Percentiles rank a stretch among this genome's conserved stretches.
Conservation (phyloP, 768 basidiomycete genomes). For the Porphyrellus cyaneotinctus region DNA sequence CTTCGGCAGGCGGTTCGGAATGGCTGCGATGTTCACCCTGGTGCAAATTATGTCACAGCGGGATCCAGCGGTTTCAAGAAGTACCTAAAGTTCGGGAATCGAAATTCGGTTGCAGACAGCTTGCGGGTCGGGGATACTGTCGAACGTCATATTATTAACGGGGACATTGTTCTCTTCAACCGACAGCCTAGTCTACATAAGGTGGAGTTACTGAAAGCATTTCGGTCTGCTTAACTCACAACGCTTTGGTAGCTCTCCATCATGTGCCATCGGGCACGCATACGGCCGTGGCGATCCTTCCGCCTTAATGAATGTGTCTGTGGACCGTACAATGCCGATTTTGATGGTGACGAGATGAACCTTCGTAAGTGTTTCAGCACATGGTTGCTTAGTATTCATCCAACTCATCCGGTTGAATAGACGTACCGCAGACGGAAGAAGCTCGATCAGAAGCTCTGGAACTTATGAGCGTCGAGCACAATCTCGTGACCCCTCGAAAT, state of each 20-base stretch:
- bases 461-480: slow-evolving; percentile 95
- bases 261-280: slow-evolving; percentile 97
- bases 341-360: slow-evolving; percentile 99
- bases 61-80: slow-evolving; percentile 81
- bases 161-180: slow-evolving; percentile 96
- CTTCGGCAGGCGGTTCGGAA: slow-evolving; percentile 79
- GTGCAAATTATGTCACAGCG: slow-evolving; percentile 89
- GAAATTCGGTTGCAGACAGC: slow-evolving; percentile 74
- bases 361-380: slow-evolving; percentile 58
- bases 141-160: slow-evolving; percentile 91
- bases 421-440: slow-evolving; percentile 98
- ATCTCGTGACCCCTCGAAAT: slow-evolving; percentile 95
- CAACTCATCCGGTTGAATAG: slow-evolving; percentile 38
- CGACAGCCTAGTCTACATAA: slow-evolving; percentile 98
- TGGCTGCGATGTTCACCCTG: slow-evolving; percentile 88
- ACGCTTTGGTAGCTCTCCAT: slow-evolving; percentile 72
- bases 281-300: slow-evolving; percentile 96
- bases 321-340: slow-evolving; percentile 98
- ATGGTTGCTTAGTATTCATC: neutral
- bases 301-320: slow-evolving; percentile 98
- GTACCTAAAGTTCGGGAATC: slow-evolving; percentile 83
- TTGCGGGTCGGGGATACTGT: slow-evolving; percentile 87
- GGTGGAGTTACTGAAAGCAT: slow-evolving; percentile 35
- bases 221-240: neutral
- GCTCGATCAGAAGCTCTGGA: slow-evolving; percentile 95